Base-by-base conservation (phyloP, 441 rosid species). In the Geranium incanum region DNA sequence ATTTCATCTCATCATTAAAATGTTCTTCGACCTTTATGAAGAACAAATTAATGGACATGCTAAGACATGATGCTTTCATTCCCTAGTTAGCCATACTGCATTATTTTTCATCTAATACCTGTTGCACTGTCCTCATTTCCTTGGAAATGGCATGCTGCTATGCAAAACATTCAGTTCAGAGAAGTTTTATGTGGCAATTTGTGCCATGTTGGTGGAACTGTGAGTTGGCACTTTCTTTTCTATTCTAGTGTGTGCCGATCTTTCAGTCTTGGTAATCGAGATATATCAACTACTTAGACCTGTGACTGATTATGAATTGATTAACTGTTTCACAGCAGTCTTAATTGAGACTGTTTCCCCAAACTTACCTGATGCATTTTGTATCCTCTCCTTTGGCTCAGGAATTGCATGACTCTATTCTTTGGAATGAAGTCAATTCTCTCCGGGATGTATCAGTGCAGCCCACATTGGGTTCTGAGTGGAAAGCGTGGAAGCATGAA, bases 401-500 rank as follows among this genome's bases (percentile, higher is more conserved):
- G 99, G 99, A 95, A 78, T 81, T 93, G 79, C 84, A 77, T 80
- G 92, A 84, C 77, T 82, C 87, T 71, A 91, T 93, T 50, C 76
- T 76, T 18, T 95, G 98, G 99, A 88, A 85, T 74, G 88, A 88
- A 86, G 91, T 95, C 11, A 88, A 84, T 66, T 87, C 93, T 66
- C 82, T 86, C 16, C 66, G 84, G 81, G 90, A 85, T 82, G 85
- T 86, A 73, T 86, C 89, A 13, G 77, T 85, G 78, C 92, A 86
- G 76, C 79, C 89, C 66, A 84, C 84, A 72, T 75, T 93, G 69
- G 87, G 89, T 71, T 88, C 96, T 63, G 97, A 91, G 78, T 89
- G 99, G 98, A 93, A 86, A 91, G 88, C 97, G 67, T 95, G 99
- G 98, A 95, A 95, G 85, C 95, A 89, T 67, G 99, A 95, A 73